These are phyloP conservation scores for Multifurca ochricompacta DNA, from an alignment of 768 basidiomycete genomes.

Conservation along the genomic window DNA sequence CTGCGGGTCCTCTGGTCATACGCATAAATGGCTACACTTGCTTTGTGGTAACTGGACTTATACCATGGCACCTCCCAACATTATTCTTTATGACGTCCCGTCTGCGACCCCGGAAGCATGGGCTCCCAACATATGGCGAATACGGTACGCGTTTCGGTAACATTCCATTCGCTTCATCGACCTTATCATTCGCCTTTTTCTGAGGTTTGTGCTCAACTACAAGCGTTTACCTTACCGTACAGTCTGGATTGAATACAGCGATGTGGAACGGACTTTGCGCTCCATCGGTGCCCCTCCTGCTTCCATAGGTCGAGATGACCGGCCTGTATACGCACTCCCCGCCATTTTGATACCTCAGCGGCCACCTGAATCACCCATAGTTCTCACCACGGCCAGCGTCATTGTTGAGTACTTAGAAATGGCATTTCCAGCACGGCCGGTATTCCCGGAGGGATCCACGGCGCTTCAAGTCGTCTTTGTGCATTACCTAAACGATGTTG, in stretches of 20 bases:
- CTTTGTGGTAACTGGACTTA: not conserved
- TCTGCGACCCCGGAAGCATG: slow-evolving; percentile 58
- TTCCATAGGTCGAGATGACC: slow-evolving; percentile 44
- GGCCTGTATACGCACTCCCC: slow-evolving; percentile 60
- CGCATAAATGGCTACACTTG: slow-evolving; percentile 7
- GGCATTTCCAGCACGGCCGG: slow-evolving; percentile 58
- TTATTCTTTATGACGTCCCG: slow-evolving; percentile 61
- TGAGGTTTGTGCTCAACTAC: slow-evolving; percentile 67
- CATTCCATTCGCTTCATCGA: not conserved
- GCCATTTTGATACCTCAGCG: slow-evolving; percentile 55
- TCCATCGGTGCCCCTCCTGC: slow-evolving; percentile 54
- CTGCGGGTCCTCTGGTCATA: not conserved
- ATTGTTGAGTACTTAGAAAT: slow-evolving; percentile 71
- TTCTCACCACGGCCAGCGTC: slow-evolving; percentile 49
- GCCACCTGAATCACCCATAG: slow-evolving; percentile 37
- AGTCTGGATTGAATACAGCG: slow-evolving; percentile 60
- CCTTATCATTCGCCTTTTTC: not conserved
- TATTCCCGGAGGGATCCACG: slow-evolving; percentile 63
- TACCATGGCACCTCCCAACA: slow-evolving; percentile 40
- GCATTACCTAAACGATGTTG: slow-evolving; percentile 58
- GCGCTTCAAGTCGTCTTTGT: slow-evolving; percentile 65
- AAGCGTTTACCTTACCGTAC: slow-evolving; percentile 67
- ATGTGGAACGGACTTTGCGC: slow-evolving; percentile 55
- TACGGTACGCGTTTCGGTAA: slow-evolving; percentile 37
- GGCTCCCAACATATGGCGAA: slow-evolving; percentile 70